These are phyloP conservation scores for Verbena officinalis DNA, from an alignment of 257 asterid species.

Conservation along the genomic window DNA sequence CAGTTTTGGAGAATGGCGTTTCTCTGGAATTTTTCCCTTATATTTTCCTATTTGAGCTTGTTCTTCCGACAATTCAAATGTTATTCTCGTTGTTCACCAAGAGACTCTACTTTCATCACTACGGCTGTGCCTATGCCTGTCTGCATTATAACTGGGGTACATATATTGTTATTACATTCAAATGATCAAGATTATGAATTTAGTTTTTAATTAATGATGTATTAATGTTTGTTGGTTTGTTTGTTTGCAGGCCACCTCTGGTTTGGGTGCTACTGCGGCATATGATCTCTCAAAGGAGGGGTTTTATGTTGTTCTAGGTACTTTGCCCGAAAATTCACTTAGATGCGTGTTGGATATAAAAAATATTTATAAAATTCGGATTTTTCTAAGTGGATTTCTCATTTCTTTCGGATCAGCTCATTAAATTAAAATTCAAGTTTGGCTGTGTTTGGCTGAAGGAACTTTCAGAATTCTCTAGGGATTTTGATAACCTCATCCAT, in stretches of 20 bases:
- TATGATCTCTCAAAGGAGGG: conserved; percentile 77
- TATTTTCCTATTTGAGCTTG: conserved; percentile 53
- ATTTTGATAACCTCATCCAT: no score
- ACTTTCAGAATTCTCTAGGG: background rate
- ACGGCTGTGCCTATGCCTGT: no score
- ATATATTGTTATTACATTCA: background rate
- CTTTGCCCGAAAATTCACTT: no score
- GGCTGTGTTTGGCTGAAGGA: background rate
- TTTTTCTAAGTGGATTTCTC: background rate
- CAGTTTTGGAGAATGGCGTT: no score
- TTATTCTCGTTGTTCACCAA: conserved; percentile 35
- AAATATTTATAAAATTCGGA: no score
- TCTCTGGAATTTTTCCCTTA: conserved; percentile 61
- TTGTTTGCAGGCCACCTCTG: conserved; percentile 78
- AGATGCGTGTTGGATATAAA: no score
- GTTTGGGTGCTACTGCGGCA: conserved; percentile 90
- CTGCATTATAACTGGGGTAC: conserved; percentile 91
- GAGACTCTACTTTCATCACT: conserved; percentile 21
- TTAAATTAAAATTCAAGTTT: no score
- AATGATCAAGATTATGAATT: background rate
- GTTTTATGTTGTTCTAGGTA: conserved; percentile 80
- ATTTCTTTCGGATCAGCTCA: background rate
- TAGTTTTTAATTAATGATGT: background rate
- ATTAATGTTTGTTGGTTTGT: background rate
- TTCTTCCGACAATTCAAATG: conserved; percentile 33